Conservation (phyloP, 2,329 filamentous ascomycete genomes). For the Teratosphaeria viscida region DNA sequence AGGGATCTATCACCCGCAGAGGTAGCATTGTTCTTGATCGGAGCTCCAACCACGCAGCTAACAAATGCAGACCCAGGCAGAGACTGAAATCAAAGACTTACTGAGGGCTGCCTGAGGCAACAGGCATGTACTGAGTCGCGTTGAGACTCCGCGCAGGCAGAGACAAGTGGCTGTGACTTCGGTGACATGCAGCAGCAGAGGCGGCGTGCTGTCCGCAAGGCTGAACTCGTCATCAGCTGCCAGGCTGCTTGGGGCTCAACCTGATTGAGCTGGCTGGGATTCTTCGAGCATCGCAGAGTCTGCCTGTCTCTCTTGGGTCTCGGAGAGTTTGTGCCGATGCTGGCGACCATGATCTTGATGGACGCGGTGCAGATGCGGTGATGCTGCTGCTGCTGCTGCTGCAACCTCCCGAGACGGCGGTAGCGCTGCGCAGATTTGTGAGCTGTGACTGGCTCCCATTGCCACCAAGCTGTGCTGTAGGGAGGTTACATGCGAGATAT, state of each 20-base stretch:
- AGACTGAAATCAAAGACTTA: neutral
- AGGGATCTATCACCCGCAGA: neutral
- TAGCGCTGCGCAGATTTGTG: neutral
- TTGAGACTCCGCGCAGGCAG: neutral
- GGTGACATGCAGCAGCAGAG: neutral
- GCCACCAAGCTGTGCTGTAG: neutral
- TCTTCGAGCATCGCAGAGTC: neutral
- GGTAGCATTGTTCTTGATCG: neutral
- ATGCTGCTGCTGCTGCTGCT: neutral
- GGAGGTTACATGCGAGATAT: neutral
- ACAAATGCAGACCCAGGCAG: neutral
- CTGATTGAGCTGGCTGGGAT: neutral
- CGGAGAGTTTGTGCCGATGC: neutral
- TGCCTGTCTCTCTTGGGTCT: neutral
- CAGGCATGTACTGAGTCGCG: neutral
- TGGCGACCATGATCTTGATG: neutral
- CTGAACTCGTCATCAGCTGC: neutral
- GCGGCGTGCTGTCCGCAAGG: neutral
- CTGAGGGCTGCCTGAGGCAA: neutral
- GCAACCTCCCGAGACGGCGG: neutral
- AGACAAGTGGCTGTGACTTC: neutral
- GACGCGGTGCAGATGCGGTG: neutral
- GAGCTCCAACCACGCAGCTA: neutral
- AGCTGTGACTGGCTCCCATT: neutral
- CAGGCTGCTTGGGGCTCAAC: neutral